These are phyloP conservation scores for Prunus fruticosa DNA, from an alignment of 306 rosid genomes.

Conservation along the genomic window DNA sequence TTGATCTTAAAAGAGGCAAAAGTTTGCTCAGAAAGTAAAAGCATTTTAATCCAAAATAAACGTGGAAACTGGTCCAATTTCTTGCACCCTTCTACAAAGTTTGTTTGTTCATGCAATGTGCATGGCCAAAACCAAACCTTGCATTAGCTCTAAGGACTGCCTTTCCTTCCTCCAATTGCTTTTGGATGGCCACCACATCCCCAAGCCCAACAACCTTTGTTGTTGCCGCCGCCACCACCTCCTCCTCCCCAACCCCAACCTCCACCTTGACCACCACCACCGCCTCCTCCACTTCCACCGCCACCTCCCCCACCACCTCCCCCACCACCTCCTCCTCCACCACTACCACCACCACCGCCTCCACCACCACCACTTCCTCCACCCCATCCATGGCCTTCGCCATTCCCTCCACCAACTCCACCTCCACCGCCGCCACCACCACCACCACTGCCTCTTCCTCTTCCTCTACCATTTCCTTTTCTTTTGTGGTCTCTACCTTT, in stretches of 20 bases:
- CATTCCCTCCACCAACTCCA: neutral
- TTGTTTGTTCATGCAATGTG: slow-evolving; percentile 10
- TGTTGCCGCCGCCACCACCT: neutral
- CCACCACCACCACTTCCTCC: slow-evolving; percentile 12
- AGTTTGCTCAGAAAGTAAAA: no score
- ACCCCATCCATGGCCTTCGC: neutral
- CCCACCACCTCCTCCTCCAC: neutral
- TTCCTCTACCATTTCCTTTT: neutral
- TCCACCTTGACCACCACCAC: slow-evolving; percentile 17
- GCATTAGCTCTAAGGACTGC: neutral
- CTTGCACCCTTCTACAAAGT: neutral
- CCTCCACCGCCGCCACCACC: neutral
- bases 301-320: neutral
- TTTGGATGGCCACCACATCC: slow-evolving; percentile 21
- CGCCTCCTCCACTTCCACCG: neutral
- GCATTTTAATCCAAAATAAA: neutral
- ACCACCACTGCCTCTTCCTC: neutral
- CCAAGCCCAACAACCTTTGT: slow-evolving; percentile 24
- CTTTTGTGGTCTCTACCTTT: neutral
- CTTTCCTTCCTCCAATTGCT: slow-evolving; percentile 13
- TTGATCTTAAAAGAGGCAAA: no score
- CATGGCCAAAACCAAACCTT: neutral
- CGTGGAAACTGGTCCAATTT: neutral
- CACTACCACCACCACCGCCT: neutral
- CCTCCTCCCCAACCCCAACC: slow-evolving; percentile 33